Percentiles rank a stretch among this genome's conserved stretches.
Conservation (phyloP, 257 asterid genomes). For the Nicotiana sylvestris region DNA sequence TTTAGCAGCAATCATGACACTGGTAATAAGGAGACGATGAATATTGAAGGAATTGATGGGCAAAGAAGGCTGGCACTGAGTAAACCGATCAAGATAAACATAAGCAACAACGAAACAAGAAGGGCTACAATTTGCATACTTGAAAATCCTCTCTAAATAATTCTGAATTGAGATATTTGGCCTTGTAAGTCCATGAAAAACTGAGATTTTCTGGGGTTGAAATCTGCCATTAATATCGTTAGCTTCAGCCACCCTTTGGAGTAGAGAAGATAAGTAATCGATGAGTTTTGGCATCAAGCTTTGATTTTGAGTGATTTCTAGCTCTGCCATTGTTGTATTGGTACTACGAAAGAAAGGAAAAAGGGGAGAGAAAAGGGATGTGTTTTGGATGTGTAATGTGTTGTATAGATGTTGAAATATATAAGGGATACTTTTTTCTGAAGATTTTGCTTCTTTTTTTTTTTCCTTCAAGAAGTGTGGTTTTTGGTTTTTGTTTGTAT, state of each 20-base stretch:
- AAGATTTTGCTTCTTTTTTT: neutral
- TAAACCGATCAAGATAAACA: slow-evolving; percentile 84
- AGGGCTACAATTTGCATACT: slow-evolving; percentile 92
- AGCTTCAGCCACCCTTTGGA: slow-evolving; percentile 66
- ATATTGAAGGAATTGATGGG: slow-evolving; percentile 79
- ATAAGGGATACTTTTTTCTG: slow-evolving; percentile 15
- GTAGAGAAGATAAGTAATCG: slow-evolving; percentile 71
- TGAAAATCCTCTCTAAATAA: slow-evolving; percentile 74
- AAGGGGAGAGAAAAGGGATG: neutral
- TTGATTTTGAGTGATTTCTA: slow-evolving; percentile 38
- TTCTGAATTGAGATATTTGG: slow-evolving; percentile 73
- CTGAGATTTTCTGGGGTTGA: slow-evolving; percentile 57
- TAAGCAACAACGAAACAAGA: slow-evolving; percentile 89
- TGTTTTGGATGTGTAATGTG: slow-evolving; percentile 9
- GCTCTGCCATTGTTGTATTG: slow-evolving; percentile 56
- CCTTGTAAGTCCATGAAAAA: slow-evolving; percentile 70
- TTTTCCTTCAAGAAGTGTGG: neutral
- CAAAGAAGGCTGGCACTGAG: slow-evolving; percentile 64
- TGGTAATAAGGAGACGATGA: slow-evolving; percentile 81
- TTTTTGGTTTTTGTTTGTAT: neutral
- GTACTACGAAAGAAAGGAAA: neutral
- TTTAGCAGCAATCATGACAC: slow-evolving; percentile 94
- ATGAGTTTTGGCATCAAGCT: slow-evolving; percentile 62
- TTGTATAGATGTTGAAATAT: slow-evolving; percentile 29
- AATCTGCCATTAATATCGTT: slow-evolving; percentile 49